phyloP scores from a whole-genome alignment of 352 stramenopile genomes.

The Pythium utonaiense region DNA sequence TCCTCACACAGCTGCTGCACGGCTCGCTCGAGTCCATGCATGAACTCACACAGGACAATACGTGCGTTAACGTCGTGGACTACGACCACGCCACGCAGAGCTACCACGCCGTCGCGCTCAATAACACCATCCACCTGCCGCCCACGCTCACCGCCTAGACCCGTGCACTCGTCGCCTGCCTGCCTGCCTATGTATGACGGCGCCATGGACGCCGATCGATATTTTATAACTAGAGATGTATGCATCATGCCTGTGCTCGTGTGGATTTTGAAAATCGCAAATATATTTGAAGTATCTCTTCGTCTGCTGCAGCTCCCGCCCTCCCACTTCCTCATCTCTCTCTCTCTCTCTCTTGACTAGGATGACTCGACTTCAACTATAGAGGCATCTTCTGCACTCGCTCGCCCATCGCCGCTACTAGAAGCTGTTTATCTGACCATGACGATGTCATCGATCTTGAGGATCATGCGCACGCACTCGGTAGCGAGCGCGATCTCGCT shows the following conservation, averaged over 20 bases:
- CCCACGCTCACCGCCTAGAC: conserved; percentile 22
- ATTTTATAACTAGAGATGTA: conserved; percentile 7
- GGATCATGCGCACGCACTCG: conserved; percentile 99
- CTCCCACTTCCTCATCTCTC: background rate
- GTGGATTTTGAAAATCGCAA: conserved; percentile 7
- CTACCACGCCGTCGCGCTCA: conserved; percentile 63
- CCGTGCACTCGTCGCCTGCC: background rate
- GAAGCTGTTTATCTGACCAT: conserved; percentile 87
- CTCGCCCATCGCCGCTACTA: too few relatives aligned
- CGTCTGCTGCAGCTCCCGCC: background rate
- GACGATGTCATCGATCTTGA: conserved; percentile 99
- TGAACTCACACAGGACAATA: conserved; percentile 76
- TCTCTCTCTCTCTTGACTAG: background rate
- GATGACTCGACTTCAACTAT: conserved; percentile 1
- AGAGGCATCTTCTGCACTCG: background rate
- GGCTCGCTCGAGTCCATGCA: conserved; percentile 57
- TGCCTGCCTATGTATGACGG: conserved; percentile 1
- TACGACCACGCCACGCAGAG: conserved; percentile 53
- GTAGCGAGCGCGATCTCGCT: conserved; percentile 97
- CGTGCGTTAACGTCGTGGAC: conserved; percentile 84
- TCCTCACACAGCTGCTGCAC: conserved; percentile 67
- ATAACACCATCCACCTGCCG: conserved; percentile 62
- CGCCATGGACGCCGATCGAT: conserved; percentile 1
- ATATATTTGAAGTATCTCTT: conserved; percentile 10
- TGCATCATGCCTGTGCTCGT: background rate